Percentiles rank a stretch among this genome's conserved stretches.
Evolutionary conservation across 2,329 filamentous ascomycete species (phyloP).

Genomic region (Uncinocarpus reesii): DNA sequence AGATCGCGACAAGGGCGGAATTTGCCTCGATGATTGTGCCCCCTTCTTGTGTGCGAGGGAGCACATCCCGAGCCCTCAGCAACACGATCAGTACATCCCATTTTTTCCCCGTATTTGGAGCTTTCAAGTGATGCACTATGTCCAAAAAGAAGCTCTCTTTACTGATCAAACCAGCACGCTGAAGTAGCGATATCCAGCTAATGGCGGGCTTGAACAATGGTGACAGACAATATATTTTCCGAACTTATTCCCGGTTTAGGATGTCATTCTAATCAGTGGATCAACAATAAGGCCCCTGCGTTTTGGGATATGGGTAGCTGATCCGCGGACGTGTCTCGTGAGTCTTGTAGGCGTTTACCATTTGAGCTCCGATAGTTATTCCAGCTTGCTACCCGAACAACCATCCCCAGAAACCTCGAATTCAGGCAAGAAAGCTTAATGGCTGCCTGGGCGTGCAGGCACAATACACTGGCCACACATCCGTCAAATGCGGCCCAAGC

Average conservation of each 20-base stretch:
- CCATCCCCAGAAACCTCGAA: slow-evolving; percentile 17
- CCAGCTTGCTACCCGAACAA: slow-evolving; percentile 17
- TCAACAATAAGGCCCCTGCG: background rate
- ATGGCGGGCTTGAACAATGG: no score
- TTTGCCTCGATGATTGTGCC: slow-evolving; percentile 9
- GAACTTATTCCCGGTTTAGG: background rate
- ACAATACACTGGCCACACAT: slow-evolving; percentile 14
- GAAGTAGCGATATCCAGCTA: background rate
- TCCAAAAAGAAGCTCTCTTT: no score
- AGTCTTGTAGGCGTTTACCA: slow-evolving; percentile 14
- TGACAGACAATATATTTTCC: no score
- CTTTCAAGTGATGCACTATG: no score
- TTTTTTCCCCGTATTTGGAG: background rate
- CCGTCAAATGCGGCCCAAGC: slow-evolving; percentile 1
- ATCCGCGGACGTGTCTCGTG: slow-evolving; percentile 3
- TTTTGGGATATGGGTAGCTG: background rate
- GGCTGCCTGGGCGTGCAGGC: slow-evolving; percentile 15
- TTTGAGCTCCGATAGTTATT: slow-evolving; percentile 7
- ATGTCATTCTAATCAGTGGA: background rate
- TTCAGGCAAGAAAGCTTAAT: slow-evolving; percentile 11
- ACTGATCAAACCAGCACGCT: background rate
- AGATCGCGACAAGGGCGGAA: slow-evolving; percentile 1
- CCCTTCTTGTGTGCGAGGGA: background rate
- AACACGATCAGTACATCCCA: background rate
- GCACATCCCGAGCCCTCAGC: background rate